Evolutionary conservation across 2,329 filamentous ascomycete genomes (phyloP).

Genomic region (Trichoderma semiorbis): DNA sequence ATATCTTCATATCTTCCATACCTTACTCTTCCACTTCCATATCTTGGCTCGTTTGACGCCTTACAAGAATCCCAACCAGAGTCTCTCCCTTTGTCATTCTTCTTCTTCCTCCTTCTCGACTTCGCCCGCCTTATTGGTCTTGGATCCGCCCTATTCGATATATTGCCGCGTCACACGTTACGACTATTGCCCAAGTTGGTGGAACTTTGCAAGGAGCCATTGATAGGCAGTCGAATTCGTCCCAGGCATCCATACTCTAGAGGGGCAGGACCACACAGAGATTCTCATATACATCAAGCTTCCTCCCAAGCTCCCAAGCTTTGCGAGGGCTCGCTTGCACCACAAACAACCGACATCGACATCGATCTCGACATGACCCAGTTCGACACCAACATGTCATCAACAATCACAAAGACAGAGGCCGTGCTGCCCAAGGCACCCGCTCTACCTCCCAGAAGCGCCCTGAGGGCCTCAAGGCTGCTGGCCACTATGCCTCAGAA

Average conservation of each 20-base stretch:
- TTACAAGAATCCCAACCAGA: slow-evolving; percentile 1
- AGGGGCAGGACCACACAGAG: neutral
- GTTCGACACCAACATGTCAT: slow-evolving; percentile 26
- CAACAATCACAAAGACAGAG: neutral
- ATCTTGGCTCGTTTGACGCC: slow-evolving; percentile 5
- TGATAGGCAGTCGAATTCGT: slow-evolving; percentile 19
- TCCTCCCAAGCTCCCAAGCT: slow-evolving; percentile 18
- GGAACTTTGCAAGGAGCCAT: slow-evolving; percentile 15
- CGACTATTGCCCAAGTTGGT: slow-evolving; percentile 1
- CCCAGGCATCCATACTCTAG: slow-evolving; percentile 19
- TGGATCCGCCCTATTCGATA: slow-evolving; percentile 9
- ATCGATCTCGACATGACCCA: slow-evolving; percentile 7
- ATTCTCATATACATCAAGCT: slow-evolving; percentile 22
- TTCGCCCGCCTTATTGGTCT: neutral
- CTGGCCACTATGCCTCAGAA: slow-evolving; percentile 34
- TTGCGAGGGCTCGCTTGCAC: slow-evolving; percentile 12
- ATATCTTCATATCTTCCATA: neutral
- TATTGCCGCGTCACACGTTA: neutral
- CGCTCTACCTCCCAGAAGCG: slow-evolving; percentile 49
- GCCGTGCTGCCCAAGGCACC: slow-evolving; percentile 32
- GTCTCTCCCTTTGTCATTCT: slow-evolving; percentile 9
- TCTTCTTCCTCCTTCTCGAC: slow-evolving; percentile 3
- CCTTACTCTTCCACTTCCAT: neutral
- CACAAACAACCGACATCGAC: neutral
- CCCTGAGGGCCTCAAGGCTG: slow-evolving; percentile 45